Conservation (phyloP, 2,329 filamentous ascomycete species). For the Aspergillus sclerotialis region DNA sequence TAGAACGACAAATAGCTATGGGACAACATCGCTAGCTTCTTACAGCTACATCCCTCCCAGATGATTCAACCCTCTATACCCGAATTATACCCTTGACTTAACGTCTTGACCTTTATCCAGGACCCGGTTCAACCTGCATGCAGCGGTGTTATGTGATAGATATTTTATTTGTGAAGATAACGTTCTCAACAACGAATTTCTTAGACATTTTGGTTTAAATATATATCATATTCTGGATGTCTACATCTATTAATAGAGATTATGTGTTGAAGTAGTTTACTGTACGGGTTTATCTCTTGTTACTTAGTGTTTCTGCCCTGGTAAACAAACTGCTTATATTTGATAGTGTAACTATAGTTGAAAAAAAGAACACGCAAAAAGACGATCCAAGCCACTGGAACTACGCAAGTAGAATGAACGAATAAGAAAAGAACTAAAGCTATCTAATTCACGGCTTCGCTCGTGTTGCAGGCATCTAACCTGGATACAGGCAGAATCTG, state of each 20-base stretch:
- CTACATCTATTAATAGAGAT: too few species aligned
- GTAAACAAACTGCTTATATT: too few species aligned
- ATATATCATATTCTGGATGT: slow-evolving; percentile 7
- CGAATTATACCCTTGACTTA: slow-evolving; percentile 20
- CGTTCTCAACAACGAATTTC: slow-evolving; percentile 32
- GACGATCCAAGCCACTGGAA: background rate
- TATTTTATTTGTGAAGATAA: slow-evolving; percentile 6
- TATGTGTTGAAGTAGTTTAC: background rate
- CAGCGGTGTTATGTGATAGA: slow-evolving; percentile 1
- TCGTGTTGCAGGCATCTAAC: too few species aligned
- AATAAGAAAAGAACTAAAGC: background rate
- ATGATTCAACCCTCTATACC: slow-evolving; percentile 40
- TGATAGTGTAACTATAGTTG: background rate
- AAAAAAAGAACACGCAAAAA: background rate
- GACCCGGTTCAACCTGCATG: slow-evolving; percentile 5
- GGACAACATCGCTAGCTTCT: slow-evolving; percentile 1
- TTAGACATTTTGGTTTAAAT: slow-evolving; percentile 10
- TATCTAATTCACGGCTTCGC: too few species aligned
- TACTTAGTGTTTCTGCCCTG: too few species aligned
- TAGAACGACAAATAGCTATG: background rate
- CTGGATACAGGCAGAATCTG: too few species aligned
- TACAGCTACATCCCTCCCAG: slow-evolving; percentile 11
- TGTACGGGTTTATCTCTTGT: too few species aligned
- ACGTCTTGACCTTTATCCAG: slow-evolving; percentile 18
- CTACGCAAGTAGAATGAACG: background rate